Evolutionary conservation across 148 eudicot genomes (phyloP).

Genomic region (Rhododendron simsii): DNA sequence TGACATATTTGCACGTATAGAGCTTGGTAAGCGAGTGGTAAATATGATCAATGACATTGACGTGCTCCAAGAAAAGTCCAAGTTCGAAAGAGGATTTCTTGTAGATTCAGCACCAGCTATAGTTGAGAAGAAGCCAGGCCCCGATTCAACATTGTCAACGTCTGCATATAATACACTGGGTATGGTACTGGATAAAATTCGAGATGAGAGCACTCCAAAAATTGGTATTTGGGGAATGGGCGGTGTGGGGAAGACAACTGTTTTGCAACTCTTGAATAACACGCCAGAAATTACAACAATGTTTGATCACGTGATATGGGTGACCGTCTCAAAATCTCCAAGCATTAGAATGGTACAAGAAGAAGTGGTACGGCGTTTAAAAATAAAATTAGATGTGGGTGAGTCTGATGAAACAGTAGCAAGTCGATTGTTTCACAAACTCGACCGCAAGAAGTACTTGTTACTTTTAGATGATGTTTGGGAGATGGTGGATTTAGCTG

Average conservation of each 20-base stretch:
- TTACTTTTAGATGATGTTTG: slow-evolving; percentile 9
- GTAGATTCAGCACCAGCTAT: background rate
- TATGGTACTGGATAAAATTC: too few species aligned
- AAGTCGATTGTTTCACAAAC: background rate
- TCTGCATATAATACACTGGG: too few species aligned
- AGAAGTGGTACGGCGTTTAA: background rate
- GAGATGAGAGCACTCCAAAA: too few species aligned
- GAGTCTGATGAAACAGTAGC: background rate
- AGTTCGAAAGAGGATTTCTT: background rate
- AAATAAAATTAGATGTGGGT: background rate
- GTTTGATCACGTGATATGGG: too few species aligned
- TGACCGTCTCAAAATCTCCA: too few species aligned
- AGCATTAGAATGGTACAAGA: background rate
- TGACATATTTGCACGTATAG: background rate
- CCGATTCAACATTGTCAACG: background rate
- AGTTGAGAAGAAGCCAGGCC: background rate
- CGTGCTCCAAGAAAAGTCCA: background rate
- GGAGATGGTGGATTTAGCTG: background rate
- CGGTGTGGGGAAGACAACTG: too few species aligned
- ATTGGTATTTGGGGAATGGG: too few species aligned
- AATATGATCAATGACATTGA: background rate
- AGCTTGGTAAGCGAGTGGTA: background rate
- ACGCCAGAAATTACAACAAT: too few species aligned
- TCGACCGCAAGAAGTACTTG: background rate
- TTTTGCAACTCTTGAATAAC: too few species aligned